phyloP scores from a whole-genome alignment of 495 filamentous ascomycete genomes.

The Hypoxylon perforatum region DNA sequence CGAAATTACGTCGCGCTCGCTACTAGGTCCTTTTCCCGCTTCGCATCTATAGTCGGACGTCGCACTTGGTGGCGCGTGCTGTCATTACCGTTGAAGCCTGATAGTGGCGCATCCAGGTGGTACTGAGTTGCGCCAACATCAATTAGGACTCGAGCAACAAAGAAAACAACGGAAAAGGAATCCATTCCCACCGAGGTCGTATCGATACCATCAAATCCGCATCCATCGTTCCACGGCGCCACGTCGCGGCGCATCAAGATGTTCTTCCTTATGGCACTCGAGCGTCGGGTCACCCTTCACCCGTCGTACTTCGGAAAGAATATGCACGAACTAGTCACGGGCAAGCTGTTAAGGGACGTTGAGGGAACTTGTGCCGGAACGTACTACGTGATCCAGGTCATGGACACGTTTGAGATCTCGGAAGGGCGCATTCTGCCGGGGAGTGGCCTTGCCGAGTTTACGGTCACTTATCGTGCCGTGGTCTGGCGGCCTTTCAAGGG shows the following conservation, averaged over 20 bases:
- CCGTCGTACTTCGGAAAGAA: slow-evolving; percentile 95
- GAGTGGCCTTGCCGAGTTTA: slow-evolving; percentile 91
- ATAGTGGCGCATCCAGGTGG: background rate
- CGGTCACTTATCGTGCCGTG: slow-evolving; percentile 91
- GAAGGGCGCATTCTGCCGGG: slow-evolving; percentile 91
- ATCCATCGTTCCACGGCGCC: background rate
- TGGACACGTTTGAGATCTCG: slow-evolving; percentile 92
- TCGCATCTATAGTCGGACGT: background rate
- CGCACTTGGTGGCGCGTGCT: background rate
- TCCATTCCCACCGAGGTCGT: background rate
- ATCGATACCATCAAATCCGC: background rate
- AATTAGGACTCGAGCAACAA: background rate
- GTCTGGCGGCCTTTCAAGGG: slow-evolving; percentile 98
- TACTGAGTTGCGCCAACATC: background rate
- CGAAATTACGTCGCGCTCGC: background rate
- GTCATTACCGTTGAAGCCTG: background rate
- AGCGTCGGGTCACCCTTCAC: slow-evolving; percentile 91
- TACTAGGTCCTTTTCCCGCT: background rate
- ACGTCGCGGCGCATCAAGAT: slow-evolving; percentile 59
- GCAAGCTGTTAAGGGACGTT: slow-evolving; percentile 87
- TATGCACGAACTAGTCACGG: slow-evolving; percentile 87
- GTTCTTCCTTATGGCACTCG: slow-evolving; percentile 98
- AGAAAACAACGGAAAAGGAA: background rate
- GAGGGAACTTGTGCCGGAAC: slow-evolving; percentile 92
- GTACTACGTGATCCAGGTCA: slow-evolving; percentile 95